Conservation (phyloP, 371 early-diverging fungal genomes). For the Rhizopus microsporus region DNA sequence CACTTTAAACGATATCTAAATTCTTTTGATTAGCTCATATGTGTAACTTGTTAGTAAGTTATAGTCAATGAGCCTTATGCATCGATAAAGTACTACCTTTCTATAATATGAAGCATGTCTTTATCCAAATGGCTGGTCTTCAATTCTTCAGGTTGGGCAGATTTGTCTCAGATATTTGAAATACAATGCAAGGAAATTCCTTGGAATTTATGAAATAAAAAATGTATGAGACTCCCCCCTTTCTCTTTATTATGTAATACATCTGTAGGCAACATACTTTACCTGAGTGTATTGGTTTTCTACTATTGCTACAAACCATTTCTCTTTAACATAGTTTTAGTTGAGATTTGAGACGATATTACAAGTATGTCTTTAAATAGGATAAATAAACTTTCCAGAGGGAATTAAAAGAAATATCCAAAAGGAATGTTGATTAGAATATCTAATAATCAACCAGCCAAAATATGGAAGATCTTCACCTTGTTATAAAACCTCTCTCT, state of each 20-base stretch:
- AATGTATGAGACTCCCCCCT: background rate
- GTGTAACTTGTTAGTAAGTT: too few species aligned
- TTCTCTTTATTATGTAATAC: background rate
- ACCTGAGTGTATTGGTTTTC: too few species aligned
- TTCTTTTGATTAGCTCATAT: too few species aligned
- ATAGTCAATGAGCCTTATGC: too few species aligned
- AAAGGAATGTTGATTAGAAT: conserved; percentile 6
- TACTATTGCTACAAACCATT: too few species aligned
- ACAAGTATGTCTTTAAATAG: background rate
- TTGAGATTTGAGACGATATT: background rate
- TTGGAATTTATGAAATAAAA: conserved; percentile 3
- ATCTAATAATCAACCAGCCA: conserved; percentile 11
- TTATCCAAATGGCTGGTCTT: background rate
- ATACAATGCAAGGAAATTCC: conserved; percentile 3
- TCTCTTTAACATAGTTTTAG: background rate
- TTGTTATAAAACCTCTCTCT: conserved; percentile 1
- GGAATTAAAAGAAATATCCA: background rate
- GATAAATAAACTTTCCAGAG: background rate
- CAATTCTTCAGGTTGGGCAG: background rate
- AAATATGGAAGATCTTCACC: conserved; percentile 14
- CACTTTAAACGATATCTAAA: too few species aligned
- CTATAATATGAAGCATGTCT: too few species aligned
- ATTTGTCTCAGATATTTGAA: background rate
- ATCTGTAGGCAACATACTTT: background rate
- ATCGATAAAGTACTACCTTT: too few species aligned